A percentile compares a stretch with the other conserved stretches of the same genome.
Evolutionary conservation across 345 rosid species (phyloP).

Genomic region (Viola odorata): DNA sequence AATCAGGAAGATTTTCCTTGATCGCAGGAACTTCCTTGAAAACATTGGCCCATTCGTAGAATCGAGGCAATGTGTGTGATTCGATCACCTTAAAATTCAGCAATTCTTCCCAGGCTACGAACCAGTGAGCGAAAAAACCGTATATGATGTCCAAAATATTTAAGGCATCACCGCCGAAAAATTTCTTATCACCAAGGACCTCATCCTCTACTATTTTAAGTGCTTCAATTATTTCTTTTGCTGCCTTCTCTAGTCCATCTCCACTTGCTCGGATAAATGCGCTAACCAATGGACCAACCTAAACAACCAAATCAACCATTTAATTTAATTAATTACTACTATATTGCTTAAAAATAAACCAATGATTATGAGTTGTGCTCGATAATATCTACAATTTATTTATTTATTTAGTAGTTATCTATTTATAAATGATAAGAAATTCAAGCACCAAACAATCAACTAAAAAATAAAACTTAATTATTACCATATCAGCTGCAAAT

Average conservation of each 20-base stretch:
- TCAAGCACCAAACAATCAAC: not conserved
- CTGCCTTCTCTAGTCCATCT: constrained; percentile 10
- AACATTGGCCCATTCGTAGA: constrained; percentile 10
- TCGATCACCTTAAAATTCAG: not conserved
- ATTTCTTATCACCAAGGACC: constrained; percentile 11
- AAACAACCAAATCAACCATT: not conserved
- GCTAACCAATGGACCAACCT: not conserved
- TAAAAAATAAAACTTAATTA: not conserved
- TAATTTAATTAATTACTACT: too few relatives aligned
- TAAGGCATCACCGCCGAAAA: constrained; percentile 12
- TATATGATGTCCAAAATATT: constrained; percentile 1
- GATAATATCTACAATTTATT: not conserved
- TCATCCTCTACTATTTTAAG: constrained; percentile 10
- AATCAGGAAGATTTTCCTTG: constrained; percentile 8
- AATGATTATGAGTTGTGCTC: not conserved
- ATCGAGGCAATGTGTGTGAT: constrained; percentile 5
- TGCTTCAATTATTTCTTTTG: not conserved
- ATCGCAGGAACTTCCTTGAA: constrained; percentile 10
- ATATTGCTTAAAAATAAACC: too few relatives aligned
- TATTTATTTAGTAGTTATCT: not conserved
- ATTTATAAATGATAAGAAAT: not conserved
- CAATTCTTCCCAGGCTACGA: not conserved
- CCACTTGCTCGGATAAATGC: not conserved
- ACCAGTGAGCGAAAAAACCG: constrained; percentile 2
- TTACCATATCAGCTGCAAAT: constrained; percentile 4